Evolutionary conservation across 2,329 filamentous ascomycete species (phyloP).

Genomic region (Monilinia polystroma): DNA sequence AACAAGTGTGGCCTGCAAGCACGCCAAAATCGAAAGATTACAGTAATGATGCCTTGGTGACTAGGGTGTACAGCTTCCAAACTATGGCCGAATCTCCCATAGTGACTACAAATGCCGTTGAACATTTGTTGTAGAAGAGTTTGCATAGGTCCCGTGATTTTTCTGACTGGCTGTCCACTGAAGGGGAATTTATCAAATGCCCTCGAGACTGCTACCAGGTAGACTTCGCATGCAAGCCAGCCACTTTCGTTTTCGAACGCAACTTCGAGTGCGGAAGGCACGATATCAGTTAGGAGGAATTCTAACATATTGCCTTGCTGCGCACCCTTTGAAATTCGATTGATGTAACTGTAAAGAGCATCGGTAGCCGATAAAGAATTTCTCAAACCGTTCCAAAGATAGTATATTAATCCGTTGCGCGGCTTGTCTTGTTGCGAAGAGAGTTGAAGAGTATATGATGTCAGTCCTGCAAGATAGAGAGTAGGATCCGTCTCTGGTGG

Average conservation of each 20-base stretch:
- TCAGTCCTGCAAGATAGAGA: conserved; percentile 35
- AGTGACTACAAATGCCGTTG: conserved; percentile 27
- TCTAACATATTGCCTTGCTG: conserved; percentile 31
- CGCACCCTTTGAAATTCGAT: conserved; percentile 30
- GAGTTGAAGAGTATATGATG: conserved; percentile 35
- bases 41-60: conserved; percentile 30
- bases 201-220: conserved; percentile 30
- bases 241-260: conserved; percentile 31
- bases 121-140: conserved; percentile 32
- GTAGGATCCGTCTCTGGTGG: conserved; percentile 36
- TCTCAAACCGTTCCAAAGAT: conserved; percentile 36
- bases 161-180: conserved; percentile 21
- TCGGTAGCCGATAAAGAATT: conserved; percentile 29
- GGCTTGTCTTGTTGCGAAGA: conserved; percentile 27
- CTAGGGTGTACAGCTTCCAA: conserved; percentile 24
- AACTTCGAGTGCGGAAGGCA: conserved; percentile 33
- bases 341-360: conserved; percentile 26
- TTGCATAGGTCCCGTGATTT: conserved; percentile 27
- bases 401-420: conserved; percentile 35
- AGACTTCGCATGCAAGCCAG: conserved; percentile 34
- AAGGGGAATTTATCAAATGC: conserved; percentile 19
- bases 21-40: conserved; percentile 34
- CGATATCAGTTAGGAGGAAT: conserved; percentile 35
- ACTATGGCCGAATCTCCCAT: conserved; percentile 5
- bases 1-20: conserved; percentile 25